Evolutionary conservation across 2,329 filamentous ascomycete species (phyloP), one percentile per base, ranked within the genome.

Genomic region (Sphaceloma murrayae): DNA sequence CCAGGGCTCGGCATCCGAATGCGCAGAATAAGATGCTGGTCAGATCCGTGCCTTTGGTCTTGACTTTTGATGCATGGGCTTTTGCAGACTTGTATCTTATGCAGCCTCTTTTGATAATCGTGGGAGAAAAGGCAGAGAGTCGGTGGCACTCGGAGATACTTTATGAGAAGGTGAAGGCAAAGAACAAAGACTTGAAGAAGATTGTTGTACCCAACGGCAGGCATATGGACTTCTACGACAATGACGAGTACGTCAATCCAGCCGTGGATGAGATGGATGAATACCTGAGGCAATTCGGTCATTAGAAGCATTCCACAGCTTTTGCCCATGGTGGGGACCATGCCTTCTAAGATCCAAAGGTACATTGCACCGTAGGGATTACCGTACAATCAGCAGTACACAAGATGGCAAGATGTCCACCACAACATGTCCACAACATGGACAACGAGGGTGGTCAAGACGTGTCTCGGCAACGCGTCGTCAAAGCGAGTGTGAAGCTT

Each of bases 1-100:
- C 27, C 13, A 16, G 26, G 11, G 39, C 42, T 34, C 31, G 22
- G n/a, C 42, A 45, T 10, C 27, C 27, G 5, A 38, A 38, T 22
- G 36, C 36, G 6, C 36, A 40, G 36, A 40, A 40, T 24, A 26
- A 29, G 36, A 40, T 40, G 36, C 17, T 17, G 30, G 3, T 26
- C 9, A n/a, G 29, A 16, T 26, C 42, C n/a, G 17, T 43, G 4
- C 40, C 26, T 3, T 33, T 43, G 16, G 14, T 32, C 3, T 29
- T 43, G 5, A 19, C 11, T 11, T 33, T 33, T 33, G 26, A 43
- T 13, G 39, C 39, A 17, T 43, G 26, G 26, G 16, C 14, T 18
- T 61, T 61, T 40, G 36, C 36, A 14, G 36, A 40, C 9, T 10
- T 29, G 4, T 40, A 27, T 14, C 21, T 40, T n/a, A 29, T 18